These are phyloP conservation scores for Gymnopus androsaceus DNA, from an alignment of 1,284 basidiomycete genomes.

Conservation along the genomic window DNA sequence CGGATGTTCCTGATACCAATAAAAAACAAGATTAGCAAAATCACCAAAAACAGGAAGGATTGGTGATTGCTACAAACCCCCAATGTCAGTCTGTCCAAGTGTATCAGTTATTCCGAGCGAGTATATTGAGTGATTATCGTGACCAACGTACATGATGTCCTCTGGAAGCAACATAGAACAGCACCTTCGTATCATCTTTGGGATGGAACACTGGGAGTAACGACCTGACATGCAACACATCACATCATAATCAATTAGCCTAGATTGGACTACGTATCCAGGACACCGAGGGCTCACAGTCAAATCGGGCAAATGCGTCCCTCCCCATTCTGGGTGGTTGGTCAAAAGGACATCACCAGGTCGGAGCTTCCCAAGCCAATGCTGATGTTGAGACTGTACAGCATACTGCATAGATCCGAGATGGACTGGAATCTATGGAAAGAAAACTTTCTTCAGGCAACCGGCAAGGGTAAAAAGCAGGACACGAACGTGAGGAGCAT, in stretches of 20 bases:
- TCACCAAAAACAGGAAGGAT: too few species aligned
- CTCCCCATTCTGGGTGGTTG: constrained; percentile 14
- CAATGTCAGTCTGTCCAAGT: constrained; percentile 8
- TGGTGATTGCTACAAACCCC: background rate
- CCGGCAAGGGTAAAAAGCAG: too few species aligned
- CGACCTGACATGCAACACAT: background rate
- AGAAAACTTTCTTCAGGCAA: background rate
- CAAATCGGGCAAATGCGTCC: constrained; percentile 11
- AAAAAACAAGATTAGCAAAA: too few species aligned
- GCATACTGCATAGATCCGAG: constrained; percentile 15
- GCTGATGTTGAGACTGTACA: constrained; percentile 11
- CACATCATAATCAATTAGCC: too few species aligned
- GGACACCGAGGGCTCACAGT: background rate
- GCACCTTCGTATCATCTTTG: constrained; percentile 3
- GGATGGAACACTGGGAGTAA: constrained; percentile 11
- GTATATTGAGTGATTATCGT: background rate
- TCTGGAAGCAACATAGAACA: constrained; percentile 14
- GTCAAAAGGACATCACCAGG: constrained; percentile 13
- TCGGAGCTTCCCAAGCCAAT: constrained; percentile 13
- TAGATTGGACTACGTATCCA: background rate
- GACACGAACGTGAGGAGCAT: constrained; percentile 9
- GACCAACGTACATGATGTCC: constrained; percentile 13
- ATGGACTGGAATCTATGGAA: constrained; percentile 15
- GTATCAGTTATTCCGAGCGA: background rate
- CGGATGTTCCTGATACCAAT: constrained; percentile 5